Evolutionary conservation across 2,329 filamentous ascomycete genomes (phyloP).

Genomic region (Xylogone sp.): DNA sequence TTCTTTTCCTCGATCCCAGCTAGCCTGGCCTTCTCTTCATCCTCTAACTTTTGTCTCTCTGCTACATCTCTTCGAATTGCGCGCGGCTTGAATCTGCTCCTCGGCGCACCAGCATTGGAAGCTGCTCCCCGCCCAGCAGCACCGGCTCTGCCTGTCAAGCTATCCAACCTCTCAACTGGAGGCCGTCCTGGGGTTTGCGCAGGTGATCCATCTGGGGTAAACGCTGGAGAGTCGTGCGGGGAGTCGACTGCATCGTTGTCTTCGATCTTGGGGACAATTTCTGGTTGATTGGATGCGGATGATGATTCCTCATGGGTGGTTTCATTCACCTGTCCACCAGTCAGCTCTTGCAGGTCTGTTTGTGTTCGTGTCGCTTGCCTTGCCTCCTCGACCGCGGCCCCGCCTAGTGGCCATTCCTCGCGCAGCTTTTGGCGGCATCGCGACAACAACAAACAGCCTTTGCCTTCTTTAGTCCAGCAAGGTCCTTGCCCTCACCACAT

Average conservation of each 20-base stretch:
- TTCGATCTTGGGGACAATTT: neutral
- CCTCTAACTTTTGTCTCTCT: slow-evolving; percentile 18
- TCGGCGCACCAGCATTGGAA: slow-evolving; percentile 4
- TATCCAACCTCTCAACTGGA: slow-evolving; percentile 1
- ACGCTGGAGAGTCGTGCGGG: slow-evolving; percentile 24
- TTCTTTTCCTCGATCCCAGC: slow-evolving; percentile 11
- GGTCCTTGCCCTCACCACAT: neutral
- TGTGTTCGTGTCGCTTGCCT: neutral
- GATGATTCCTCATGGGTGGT: neutral
- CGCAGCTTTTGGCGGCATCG: slow-evolving; percentile 23
- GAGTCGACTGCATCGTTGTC: slow-evolving; percentile 9
- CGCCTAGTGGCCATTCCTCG: slow-evolving; percentile 9
- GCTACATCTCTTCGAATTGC: slow-evolving; percentile 20
- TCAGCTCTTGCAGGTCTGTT: neutral
- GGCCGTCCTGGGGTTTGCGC: slow-evolving; percentile 23
- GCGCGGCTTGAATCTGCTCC: slow-evolving; percentile 29
- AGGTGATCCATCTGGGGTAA: slow-evolving; percentile 24
- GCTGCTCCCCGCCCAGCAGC: neutral
- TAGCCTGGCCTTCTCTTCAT: slow-evolving; percentile 7
- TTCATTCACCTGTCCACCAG: neutral
- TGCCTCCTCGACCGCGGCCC: slow-evolving; percentile 10
- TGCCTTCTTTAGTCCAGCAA: neutral
- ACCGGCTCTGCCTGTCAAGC: neutral
- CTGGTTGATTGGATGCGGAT: slow-evolving; percentile 5
- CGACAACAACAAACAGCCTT: slow-evolving; percentile 1